Evolutionary conservation across 2,329 filamentous ascomycete genomes (phyloP).

Genomic region (Aspergillus costaricaensis): DNA sequence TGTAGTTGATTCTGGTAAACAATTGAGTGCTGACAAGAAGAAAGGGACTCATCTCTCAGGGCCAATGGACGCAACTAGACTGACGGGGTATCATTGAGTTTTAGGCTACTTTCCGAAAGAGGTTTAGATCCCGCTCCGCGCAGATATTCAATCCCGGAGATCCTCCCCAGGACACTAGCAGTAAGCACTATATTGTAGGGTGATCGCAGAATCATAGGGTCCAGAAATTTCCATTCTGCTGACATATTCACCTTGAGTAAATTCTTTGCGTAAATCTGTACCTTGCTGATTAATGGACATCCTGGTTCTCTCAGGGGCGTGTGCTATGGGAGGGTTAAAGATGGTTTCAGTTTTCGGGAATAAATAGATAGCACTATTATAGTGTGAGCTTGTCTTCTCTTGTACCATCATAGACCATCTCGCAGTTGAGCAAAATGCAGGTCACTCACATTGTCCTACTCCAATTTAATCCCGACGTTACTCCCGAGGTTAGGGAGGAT

Average conservation of each 20-base stretch:
- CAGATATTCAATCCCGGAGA: not conserved
- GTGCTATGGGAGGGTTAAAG: not conserved
- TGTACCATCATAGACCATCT: not conserved
- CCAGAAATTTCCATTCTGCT: not conserved
- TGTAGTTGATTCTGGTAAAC: no score
- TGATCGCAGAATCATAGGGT: not conserved
- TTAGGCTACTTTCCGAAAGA: not conserved
- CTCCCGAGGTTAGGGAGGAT: not conserved
- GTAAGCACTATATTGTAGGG: no score
- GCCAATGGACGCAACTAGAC: not conserved
- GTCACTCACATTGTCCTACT: conserved; percentile 3
- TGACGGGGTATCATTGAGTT: not conserved
- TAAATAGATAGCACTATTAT: not conserved
- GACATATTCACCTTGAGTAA: not conserved
- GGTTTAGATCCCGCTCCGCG: conserved; percentile 1
- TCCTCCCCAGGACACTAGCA: not conserved
- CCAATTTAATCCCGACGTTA: conserved; percentile 1
- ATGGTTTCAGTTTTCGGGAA: not conserved
- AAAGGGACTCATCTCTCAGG: not conserved
- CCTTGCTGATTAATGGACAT: not conserved
- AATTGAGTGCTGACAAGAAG: not conserved
- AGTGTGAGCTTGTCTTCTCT: no score
- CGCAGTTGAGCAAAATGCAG: not conserved
- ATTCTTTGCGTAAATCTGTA: not conserved
- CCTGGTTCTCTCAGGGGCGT: not conserved